Base-by-base conservation (phyloP, 257 asterid species). In the Petrea volubilis region DNA sequence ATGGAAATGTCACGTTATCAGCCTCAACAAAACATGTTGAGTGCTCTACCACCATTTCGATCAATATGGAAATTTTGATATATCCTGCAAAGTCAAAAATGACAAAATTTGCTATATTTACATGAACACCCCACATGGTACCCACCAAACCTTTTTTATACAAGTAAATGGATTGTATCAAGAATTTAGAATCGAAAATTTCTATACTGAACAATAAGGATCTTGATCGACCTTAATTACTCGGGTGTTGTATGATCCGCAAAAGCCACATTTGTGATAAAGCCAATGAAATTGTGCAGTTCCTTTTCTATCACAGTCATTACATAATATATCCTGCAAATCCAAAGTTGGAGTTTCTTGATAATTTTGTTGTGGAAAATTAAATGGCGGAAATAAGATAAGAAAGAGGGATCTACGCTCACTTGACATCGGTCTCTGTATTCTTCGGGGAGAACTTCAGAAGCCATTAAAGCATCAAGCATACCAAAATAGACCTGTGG, bases 381-480 rank as follows among this genome's bases (percentile, higher is more conserved):
- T 43, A 53, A 9, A 60, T 9, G 21, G 10, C 68, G 57, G 20
- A 4, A 36, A 60, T 28, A 55, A 53, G 14, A 25, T 28, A 15
- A 11, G 59, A 38, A 20, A 38, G 43, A 53, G 52, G 21, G 33
- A 58, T 47, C 4, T 7, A 41, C 34, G 43, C 76, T 77, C 81
- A 88, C 98, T 75, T 91, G 97, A 80, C 92, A 83, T 3, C 90
- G 88, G 79, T 81, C 71, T 78, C 96, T 93, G 57, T 83, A 93
- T 70, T 93, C 98, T 81, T 93, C 98, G 3, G 97, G 97, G 43
- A 93, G 96, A 46, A 78, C 88, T 86, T 93, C 97, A 15, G 94
- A 91, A 70, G 87, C 90, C 98, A 93, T 93, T 77, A 93, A 78
- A 60, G 96, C 98, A 44, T 93, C 97, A 55, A 93, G 96, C 97